These are phyloP conservation scores for Leavenworthia alabamica DNA, from an alignment of 345 rosid species.

Conservation along the genomic window DNA sequence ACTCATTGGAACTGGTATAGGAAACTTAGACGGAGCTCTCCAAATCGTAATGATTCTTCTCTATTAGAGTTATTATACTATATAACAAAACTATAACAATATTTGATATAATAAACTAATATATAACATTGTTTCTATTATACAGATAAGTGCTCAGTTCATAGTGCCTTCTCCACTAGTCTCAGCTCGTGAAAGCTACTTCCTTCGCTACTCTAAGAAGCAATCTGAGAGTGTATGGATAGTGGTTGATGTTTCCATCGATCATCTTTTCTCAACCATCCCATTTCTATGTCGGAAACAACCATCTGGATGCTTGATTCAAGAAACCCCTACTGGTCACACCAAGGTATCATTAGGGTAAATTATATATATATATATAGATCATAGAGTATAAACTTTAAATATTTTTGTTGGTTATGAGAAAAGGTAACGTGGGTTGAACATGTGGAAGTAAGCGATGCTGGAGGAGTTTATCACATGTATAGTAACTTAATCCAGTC, in stretches of 20 bases:
- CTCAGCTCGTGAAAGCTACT: constrained; percentile 70
- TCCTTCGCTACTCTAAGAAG: constrained; percentile 67
- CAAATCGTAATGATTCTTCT: constrained; percentile 52
- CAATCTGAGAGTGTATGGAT: constrained; percentile 78
- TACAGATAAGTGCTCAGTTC: constrained; percentile 77
- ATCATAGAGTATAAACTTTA: no score
- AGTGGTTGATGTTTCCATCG: constrained; percentile 89
- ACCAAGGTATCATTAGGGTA: no score
- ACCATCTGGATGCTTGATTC: constrained; percentile 89
- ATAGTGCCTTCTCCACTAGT: constrained; percentile 68
- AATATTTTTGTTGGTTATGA: constrained; percentile 6
- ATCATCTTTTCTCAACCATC: constrained; percentile 50
- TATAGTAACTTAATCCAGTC: constrained; percentile 54
- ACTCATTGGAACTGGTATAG: constrained; percentile 48
- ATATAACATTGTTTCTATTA: not conserved
- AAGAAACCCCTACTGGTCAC: constrained; percentile 69
- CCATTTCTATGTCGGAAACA: constrained; percentile 56
- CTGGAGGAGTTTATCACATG: constrained; percentile 54
- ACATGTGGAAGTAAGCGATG: constrained; percentile 81
- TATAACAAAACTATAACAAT: no score
- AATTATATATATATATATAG: no score
- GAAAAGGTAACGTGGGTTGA: constrained; percentile 88
- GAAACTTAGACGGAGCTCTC: constrained; percentile 65
- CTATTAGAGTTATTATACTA: not conserved
- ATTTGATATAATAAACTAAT: no score